Percentiles rank a stretch among this genome's conserved stretches.
Conservation (phyloP, 2,329 filamentous ascomycete genomes). For the Fusarium sp. region DNA sequence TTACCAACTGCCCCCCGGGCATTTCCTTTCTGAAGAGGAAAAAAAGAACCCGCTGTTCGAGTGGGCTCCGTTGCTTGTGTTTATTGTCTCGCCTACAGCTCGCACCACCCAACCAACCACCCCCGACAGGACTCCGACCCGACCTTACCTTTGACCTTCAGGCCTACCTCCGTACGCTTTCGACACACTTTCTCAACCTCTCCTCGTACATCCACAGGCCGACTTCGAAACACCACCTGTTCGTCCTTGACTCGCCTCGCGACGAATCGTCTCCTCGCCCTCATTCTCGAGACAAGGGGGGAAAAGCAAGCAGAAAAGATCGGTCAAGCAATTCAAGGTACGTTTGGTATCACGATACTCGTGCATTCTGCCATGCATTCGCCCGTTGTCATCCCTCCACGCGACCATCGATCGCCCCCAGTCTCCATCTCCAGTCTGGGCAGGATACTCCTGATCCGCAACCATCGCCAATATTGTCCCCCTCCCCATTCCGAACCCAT, state of each 20-base stretch:
- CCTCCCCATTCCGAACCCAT: conserved; percentile 29
- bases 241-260: conserved; percentile 19
- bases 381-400: conserved; percentile 20
- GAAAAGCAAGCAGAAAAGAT: conserved; percentile 1
- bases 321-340: conserved; percentile 31
- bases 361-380: conserved; percentile 20
- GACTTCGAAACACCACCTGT: conserved; percentile 23
- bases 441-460: conserved; percentile 7
- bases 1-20: neutral
- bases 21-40: neutral
- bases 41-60: neutral
- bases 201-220: conserved; percentile 31
- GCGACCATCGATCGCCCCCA: conserved; percentile 6
- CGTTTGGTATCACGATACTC: conserved; percentile 30
- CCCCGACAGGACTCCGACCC: neutral
- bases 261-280: conserved; percentile 19
- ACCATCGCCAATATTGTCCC: conserved; percentile 24
- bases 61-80: neutral
- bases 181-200: conserved; percentile 10
- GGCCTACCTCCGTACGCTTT: neutral
- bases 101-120: conserved; percentile 8
- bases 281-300: neutral
- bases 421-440: neutral
- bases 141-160: neutral
- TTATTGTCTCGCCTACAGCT: conserved; percentile 4